phyloP scores from a whole-genome alignment of 305 asterid species.

The Fraxinus paxiana region DNA sequence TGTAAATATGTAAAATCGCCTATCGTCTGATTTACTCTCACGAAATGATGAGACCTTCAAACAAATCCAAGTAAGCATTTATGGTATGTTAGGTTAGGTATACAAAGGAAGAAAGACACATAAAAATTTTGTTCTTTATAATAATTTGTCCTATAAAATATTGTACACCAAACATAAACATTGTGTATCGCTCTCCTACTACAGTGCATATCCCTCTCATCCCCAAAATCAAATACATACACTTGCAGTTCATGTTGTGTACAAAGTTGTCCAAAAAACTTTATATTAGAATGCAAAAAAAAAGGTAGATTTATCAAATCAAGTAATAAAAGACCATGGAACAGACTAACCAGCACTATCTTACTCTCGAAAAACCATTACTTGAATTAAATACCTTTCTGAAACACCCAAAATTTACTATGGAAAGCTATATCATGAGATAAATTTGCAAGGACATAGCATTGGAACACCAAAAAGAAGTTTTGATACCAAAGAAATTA shows the following conservation, averaged over 20 bases:
- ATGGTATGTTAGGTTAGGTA: not conserved
- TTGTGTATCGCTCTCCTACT: not conserved
- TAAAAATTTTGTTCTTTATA: not conserved
- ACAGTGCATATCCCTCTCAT: not conserved
- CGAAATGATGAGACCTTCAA: constrained; percentile 82
- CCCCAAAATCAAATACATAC: not conserved
- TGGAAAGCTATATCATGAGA: not conserved
- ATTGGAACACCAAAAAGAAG: not conserved
- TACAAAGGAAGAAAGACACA: not conserved
- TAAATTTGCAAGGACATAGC: not conserved
- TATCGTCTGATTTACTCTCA: constrained; percentile 81
- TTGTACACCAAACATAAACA: not conserved
- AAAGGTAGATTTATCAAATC: not conserved
- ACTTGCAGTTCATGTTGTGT: not conserved
- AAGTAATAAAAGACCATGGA: constrained; percentile 2
- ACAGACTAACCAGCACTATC: not conserved
- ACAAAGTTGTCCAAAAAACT: not conserved
- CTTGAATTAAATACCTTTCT: not conserved
- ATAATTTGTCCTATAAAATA: not conserved
- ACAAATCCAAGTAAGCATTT: constrained; percentile 7
- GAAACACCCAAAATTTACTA: not conserved
- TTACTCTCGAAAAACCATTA: not conserved
- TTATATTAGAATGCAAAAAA: not conserved
- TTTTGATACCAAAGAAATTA: not conserved
- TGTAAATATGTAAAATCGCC: constrained; percentile 84